Evolutionary conservation across 371 early-diverging fungal genomes (phyloP), one percentile per base, ranked within the genome.

Genomic region (Mortierella sp.): DNA sequence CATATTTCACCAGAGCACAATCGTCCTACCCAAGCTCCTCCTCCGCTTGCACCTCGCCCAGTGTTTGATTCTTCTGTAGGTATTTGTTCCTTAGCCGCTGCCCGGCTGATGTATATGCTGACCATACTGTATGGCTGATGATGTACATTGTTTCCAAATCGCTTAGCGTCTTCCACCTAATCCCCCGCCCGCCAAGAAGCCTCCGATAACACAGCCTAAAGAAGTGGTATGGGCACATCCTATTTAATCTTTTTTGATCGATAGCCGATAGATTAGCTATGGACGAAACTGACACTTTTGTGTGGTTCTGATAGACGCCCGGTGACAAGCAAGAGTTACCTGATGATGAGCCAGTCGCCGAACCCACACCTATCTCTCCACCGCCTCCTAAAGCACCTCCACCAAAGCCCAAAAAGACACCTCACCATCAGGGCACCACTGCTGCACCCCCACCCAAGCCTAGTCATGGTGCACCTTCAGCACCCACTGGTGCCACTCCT

Each of bases 11-110:
- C 16, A 54, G 42, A 18, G 52, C 55, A 58, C 10, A 73, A 67
- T 51, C 67, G 66, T 2, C 79, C 82, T 4, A 61, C n/a, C n/a
- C n/a, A n/a, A n/a, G n/a, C n/a, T n/a, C n/a, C n/a, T n/a, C n/a
- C 34, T 34, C 34, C 71, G 13, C 71, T 73, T 9, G 69, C 80
- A 5, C 67, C 68, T 26, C 78, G 69, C 48, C 80, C 69, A 23
- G 74, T 74, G 6, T 67, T 68, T 59, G 74, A 74, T 56, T 60
- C 63, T 28, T 64, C 68, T 50, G 74, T 74, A 74, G 41, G 74
- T n/a, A n/a, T n/a, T 2, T 10, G 14, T 21, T 4, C 41, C 18
- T 6, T 43, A 30, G 3, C 23, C 10, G n/a, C 26, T 61, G 16
- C 12, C 27, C 34, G 10, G 34, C 34, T 7, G 34, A 34, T 34